Evolutionary conservation across 1,284 basidiomycete genomes (phyloP), one percentile per base, ranked within the genome.

Genomic region (Stereum hirsutum): DNA sequence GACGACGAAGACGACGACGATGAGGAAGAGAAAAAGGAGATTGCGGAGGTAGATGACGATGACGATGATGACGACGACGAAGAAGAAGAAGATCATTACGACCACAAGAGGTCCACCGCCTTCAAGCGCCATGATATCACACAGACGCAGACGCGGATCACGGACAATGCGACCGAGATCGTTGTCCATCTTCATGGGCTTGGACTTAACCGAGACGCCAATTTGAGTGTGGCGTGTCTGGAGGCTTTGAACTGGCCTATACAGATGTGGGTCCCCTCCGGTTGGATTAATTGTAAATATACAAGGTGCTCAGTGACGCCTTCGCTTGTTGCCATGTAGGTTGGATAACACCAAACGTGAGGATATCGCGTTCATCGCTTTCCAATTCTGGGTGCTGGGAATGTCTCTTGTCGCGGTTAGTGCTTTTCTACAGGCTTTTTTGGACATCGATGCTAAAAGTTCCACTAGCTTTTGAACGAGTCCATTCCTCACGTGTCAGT

Each of bases 311-410:
- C 48, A 87, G 84, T n/a, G n/a, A n/a, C n/a, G n/a, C n/a, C n/a
- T n/a, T n/a, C n/a, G n/a, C n/a, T n/a, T n/a, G n/a, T n/a, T n/a
- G n/a, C n/a, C n/a, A n/a, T n/a, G n/a, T n/a, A n/a, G n/a, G 25
- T 67, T 88, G 41, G 64, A 66, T 43, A 74, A 86, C 55, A 85
- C 82, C 17, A 75, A 84, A 54, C 78, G 86, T 20, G 84, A 88
- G 55, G 86, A 89, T 53, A 62, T 85, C 46, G 71, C 80, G 12
- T 87, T 88, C 57, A 78, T 88, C 39, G 69, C 70, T 8, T 89
- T 88, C 64, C 83, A 88, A 51, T 63, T 85, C 45, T 89, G 86
- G 86, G 75, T 87, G 1, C 63, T 89, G 19, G 83, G 81, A 28
- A 83, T 89, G 78, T 87, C 84, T 4, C 51, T 83, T 31, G 80